Evolutionary conservation across 169 alveolate species (phyloP), one percentile per base, ranked within the genome.

Genomic region (Plasmodium vivax): DNA sequence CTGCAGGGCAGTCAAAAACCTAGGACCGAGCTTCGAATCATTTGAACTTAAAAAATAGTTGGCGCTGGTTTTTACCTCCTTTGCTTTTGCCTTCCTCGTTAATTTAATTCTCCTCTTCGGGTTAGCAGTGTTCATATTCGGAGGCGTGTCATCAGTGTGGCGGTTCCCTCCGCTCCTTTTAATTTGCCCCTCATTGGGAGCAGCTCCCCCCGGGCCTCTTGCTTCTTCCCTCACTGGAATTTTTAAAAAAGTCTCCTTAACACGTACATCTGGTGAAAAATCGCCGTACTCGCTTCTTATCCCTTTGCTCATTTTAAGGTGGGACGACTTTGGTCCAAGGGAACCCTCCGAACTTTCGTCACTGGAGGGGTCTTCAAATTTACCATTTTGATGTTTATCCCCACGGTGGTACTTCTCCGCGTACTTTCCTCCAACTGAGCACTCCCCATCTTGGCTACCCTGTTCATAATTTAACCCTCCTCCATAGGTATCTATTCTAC

Each of bases 41-140:
- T 9, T 75, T 75, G 83, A 10, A 75, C 34, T 75, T 75, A 75
- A 75, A 75, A 75, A 75, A 75, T 41, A 34, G 83, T 75, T 75
- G 30, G 19, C 8, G 12, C 12, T 75, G 16, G 8, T 75, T 36
- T 16, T 34, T 75, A 6, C 45, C 14, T 68, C 77, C 14, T 23
- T 68, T 32, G 41, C 45, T 68, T 83, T 83, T n/a, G 27, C 71
- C 62, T 83, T 83, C 72, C 56, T 83, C 23, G 82, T 83, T 83
- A 83, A 68, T 83, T 83, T 83, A 5, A 83, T 83, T 83, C 30
- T 83, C 73, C 73, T 83, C 73, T 83, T 83, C 41, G 34, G 36
- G 30, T 62, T 34, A 14, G 73, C 27, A 12, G 34, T 34, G 38
- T 16, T 58, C 74, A 68, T 51, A 34, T 43, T 43, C 38, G 45